Base-by-base conservation (phyloP, 495 filamentous ascomycete species). In the Oidiodendron maius region DNA sequence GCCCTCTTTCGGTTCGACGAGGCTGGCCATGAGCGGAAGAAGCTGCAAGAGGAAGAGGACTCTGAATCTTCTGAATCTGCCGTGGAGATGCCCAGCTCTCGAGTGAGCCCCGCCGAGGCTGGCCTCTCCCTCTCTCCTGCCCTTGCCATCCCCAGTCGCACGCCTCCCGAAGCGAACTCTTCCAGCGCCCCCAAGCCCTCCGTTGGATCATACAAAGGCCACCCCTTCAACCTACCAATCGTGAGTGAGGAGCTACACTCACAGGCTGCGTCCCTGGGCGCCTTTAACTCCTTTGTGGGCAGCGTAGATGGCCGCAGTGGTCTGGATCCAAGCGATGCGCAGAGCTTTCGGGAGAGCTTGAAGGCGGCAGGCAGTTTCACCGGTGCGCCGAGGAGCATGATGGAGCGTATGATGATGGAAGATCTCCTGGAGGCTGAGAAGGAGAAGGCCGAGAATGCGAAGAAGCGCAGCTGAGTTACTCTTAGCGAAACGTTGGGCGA, bases 1-100 rank as follows among this genome's bases (percentile, higher is more conserved):
- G 54, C 48, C 22, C 30, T 58, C 18, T 58, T 61, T 38, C 39
- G 39, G 11, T 58, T 61, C 28, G 54, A 57, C 21, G 57, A 56
- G 20, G 43, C 51, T 15, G 16, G 16, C 36, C 15, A 46, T 16
- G 23, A 17, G 10, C 46, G 20, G 11, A 42, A 26, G 42, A n/a
- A 16, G 30, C 38, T 16, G 5, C 30, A 23, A 22, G 26, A 25
- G 25, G 40, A 46, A 12, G 24, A 41, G 12, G 44, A 47, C 25
- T 30, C 44, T 23, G 44, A 48, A 3, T 45, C 45, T 13, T 22
- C 38, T 12, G 18, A 21, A 2, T 20, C 34, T 18, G 35, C 43
- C 41, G 23, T n/a, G 10, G 25, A 16, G 4, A 28, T 21, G 11
- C 16, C 3, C 16, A 44, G 2, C 32, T 9, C 35, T 40, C 13